Conservation (phyloP, 192 early-diverging fungal genomes). For the Linnemannia hyalina region DNA sequence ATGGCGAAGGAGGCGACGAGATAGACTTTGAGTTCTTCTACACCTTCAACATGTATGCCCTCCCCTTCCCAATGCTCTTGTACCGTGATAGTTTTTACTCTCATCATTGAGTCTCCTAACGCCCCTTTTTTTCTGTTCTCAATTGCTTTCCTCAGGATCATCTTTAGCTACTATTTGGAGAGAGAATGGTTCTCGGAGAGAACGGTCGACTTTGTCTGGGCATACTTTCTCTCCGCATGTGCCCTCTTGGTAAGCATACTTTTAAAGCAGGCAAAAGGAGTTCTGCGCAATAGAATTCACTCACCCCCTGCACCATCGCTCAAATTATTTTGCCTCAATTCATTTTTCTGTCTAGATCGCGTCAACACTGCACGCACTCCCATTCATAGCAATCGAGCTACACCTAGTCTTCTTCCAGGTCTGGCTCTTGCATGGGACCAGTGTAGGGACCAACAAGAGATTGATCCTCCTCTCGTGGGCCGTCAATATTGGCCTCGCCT, state of each 20-base stretch:
- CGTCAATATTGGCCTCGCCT: background rate
- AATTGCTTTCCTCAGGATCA: background rate
- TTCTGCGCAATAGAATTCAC: no score
- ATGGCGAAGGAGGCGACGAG: background rate
- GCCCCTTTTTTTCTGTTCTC: background rate
- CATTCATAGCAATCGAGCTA: background rate
- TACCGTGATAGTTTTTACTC: background rate
- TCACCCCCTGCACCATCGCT: no score
- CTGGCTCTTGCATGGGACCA: background rate
- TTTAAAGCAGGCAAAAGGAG: background rate
- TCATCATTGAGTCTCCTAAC: background rate
- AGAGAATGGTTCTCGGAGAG: conserved; percentile 5
- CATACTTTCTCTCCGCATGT: background rate
- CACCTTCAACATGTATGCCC: background rate
- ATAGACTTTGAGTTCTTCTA: background rate
- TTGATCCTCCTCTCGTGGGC: background rate
- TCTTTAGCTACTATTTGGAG: background rate
- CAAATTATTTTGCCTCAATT: background rate
- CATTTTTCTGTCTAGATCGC: background rate
- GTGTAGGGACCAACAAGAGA: background rate
- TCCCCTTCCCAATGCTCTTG: no score
- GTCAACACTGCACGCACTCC: background rate
- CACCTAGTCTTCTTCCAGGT: background rate
- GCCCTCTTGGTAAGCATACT: background rate
- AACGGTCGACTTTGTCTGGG: background rate